Evolutionary conservation across 495 filamentous ascomycete species (phyloP), one percentile per base, ranked within the genome.

Genomic region (Penicillium antarcticum): DNA sequence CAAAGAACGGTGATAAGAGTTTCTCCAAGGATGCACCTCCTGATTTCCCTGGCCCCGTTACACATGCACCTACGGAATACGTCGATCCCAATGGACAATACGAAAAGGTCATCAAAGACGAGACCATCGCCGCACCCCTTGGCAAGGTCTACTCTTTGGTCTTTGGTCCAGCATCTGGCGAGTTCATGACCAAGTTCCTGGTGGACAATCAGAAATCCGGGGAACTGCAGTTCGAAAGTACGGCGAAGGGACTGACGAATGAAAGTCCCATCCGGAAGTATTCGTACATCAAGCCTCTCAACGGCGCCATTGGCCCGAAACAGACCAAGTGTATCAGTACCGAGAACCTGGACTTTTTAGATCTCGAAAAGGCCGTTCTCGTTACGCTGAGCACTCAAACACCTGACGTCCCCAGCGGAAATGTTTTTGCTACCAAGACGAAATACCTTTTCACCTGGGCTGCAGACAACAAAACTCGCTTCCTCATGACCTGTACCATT

Each of bases 391-490:
- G 77, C 42, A 97, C 91, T 4, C 89, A 95, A 58, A 99, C 87
- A 12, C 94, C 94, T 0, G 94, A 99, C 66, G 94, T 99, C 3
- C 94, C 94, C 7, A 96, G 82, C 62, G 94, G 94, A 13, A 95
- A 91, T 69, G 81, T 95, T 8, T 99, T 99, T 65, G 74, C 77
- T 32, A 86, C 87, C 21, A 97, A 96, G 70, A 97, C 95, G 1
- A 89, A 87, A 62, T 97, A 97, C 57, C 95, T 95, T 55, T 78
- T 99, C 7, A 88, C 86, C 35, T 99, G 94, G 94, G 91, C 83
- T 2, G 77, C 94, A 24, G 84, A 81, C 47, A 95, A 95, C 56
- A 73, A 84, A 19, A 99, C 95, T 0, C 80, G 89, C 29, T 70
- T 99, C 23, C 77, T 92, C 21, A 83, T 90, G 68, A 95, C 84